Conservation (phyloP, 352 stramenopile species). For the Pythium myriotylum region DNA sequence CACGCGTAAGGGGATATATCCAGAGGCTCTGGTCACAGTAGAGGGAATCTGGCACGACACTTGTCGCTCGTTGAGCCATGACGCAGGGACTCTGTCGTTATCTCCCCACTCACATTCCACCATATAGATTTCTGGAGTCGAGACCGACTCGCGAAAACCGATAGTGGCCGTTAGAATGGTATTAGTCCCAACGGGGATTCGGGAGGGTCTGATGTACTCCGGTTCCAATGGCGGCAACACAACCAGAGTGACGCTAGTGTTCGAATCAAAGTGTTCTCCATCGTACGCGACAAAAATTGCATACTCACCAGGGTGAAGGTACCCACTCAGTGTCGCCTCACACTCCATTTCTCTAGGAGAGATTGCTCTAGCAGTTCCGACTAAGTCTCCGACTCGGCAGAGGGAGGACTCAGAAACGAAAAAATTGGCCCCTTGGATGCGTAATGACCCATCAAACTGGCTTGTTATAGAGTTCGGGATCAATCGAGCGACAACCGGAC, state of each 20-base stretch:
- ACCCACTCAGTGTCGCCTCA: not conserved
- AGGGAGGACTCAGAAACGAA: not conserved
- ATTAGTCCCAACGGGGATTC: not conserved
- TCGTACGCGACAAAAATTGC: slow-evolving; percentile 7
- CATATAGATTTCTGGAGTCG: not conserved
- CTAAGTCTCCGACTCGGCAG: slow-evolving; percentile 15
- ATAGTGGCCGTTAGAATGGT: not conserved
- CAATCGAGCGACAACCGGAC: not conserved
- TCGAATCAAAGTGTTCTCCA: slow-evolving; percentile 1
- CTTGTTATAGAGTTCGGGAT: not conserved
- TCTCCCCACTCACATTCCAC: not conserved
- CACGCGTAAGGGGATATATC: not conserved
- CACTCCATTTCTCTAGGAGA: slow-evolving; percentile 17
- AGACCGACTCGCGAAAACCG: not conserved
- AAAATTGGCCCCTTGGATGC: slow-evolving; percentile 13
- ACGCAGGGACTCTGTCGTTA: not conserved
- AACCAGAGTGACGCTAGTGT: not conserved
- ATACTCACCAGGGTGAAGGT: not conserved
- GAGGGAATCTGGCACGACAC: not conserved
- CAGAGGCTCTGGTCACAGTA: not conserved
- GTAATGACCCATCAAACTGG: slow-evolving; percentile 3
- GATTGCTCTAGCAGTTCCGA: not conserved
- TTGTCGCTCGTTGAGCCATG: not conserved
- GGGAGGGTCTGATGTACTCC: not conserved
- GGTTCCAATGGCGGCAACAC: not conserved